Conservation (phyloP, 2,329 filamentous ascomycete species). For the Fusarium drepaniforme region DNA sequence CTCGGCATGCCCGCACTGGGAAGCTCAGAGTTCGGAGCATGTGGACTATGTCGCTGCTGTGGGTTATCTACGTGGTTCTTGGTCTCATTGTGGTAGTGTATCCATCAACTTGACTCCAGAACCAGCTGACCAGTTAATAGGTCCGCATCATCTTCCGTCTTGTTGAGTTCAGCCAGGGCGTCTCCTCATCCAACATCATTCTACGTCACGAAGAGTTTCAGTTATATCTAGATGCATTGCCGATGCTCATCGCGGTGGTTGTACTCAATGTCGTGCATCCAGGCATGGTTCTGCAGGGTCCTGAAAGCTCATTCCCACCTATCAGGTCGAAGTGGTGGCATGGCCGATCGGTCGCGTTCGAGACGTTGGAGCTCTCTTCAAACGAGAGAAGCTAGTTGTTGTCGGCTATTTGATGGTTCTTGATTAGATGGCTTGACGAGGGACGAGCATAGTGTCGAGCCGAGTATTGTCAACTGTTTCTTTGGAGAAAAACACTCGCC, state of each 20-base stretch:
- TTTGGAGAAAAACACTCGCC: background rate
- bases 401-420: background rate
- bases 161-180: background rate
- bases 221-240: background rate
- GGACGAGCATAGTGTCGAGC: background rate
- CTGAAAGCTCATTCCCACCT: background rate
- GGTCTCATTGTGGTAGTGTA: background rate
- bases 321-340: background rate
- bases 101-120: background rate
- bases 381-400: background rate
- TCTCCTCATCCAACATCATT: background rate
- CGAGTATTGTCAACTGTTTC: background rate
- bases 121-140: background rate
- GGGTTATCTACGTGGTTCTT: background rate
- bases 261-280: background rate
- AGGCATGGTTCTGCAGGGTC: background rate
- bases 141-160: background rate
- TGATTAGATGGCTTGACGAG: background rate
- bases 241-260: background rate
- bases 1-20: accelerated
- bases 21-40: background rate
- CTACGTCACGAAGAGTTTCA: background rate
- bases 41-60: background rate
- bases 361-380: background rate
- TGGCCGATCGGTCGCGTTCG: background rate